A percentile compares a stretch with the other conserved stretches of the same genome.
Conservation (phyloP, 139 green algal genomes). For the Chlamydomonas sphaeroides region DNA sequence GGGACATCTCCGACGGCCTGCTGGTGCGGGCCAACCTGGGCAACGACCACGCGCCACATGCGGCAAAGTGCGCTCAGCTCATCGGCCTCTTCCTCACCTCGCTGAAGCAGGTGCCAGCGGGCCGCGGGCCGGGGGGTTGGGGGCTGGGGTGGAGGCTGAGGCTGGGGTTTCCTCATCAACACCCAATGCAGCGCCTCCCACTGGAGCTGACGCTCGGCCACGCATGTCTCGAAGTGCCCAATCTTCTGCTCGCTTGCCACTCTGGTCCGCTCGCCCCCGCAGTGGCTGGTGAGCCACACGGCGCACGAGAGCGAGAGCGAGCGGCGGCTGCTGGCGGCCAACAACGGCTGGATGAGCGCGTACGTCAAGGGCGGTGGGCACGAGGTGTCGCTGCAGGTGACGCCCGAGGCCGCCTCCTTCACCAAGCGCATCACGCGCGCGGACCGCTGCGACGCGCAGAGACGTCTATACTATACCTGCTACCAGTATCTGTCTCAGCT, state of each 20-base stretch:
- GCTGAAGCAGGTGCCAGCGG: conserved; percentile 2
- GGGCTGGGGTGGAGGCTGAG: no score
- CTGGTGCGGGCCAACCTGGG: background rate
- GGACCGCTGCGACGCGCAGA: background rate
- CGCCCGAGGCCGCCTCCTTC: background rate
- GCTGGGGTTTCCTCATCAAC: no score
- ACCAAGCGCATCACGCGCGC: background rate
- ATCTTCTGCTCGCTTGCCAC: no score
- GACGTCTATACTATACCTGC: conserved; percentile 3
- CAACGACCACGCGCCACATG: conserved; percentile 10
- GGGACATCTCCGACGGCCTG: conserved; percentile 1
- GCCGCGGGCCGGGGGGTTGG: no score
- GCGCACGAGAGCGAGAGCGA: conserved; percentile 14
- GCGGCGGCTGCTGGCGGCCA: conserved; percentile 13
- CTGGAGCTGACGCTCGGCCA: no score
- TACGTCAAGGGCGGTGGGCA: background rate
- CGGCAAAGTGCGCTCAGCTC: background rate
- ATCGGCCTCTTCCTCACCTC: background rate
- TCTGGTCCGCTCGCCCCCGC: no score
- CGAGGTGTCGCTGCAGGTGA: background rate
- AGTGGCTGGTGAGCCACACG: conserved; percentile 3
- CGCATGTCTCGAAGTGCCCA: no score
- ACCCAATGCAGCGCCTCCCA: no score
- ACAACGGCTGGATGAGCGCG: background rate
- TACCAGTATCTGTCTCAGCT: conserved; percentile 9